phyloP scores from a whole-genome alignment of 805 yeast genomes.

The Yarrowia yakushimensis region DNA sequence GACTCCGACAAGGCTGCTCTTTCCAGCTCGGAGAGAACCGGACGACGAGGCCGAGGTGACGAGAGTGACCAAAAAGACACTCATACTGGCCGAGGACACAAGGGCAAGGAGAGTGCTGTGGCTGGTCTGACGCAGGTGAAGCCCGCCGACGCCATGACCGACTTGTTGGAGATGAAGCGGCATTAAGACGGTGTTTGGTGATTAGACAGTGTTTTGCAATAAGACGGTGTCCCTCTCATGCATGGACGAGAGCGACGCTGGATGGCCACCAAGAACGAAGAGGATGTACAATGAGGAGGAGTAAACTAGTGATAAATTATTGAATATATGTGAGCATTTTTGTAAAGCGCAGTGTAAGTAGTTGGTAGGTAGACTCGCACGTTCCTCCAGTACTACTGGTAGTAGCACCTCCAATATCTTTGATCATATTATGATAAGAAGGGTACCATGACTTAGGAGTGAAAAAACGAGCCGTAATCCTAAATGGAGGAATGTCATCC shows the following conservation, averaged over 20 bases:
- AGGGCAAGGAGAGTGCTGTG: constrained; percentile 12
- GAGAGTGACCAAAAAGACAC: background rate
- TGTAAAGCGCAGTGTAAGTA: too few relatives aligned
- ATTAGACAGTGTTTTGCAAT: too few relatives aligned
- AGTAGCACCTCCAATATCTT: too few relatives aligned
- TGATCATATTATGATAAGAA: too few relatives aligned
- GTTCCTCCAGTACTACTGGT: too few relatives aligned
- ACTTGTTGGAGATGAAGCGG: constrained; percentile 1
- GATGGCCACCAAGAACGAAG: background rate
- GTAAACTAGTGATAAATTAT: background rate
- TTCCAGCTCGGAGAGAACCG: background rate
- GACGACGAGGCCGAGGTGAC: constrained; percentile 4
- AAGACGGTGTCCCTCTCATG: background rate
- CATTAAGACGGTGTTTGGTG: background rate
- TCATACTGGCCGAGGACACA: background rate
- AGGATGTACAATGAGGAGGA: background rate
- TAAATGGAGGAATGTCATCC: too few relatives aligned
- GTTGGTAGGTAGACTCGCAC: too few relatives aligned
- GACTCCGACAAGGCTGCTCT: constrained; percentile 7
- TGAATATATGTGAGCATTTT: too few relatives aligned
- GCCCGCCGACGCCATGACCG: constrained; percentile 2
- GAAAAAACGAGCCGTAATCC: too few relatives aligned
- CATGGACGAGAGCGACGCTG: background rate
- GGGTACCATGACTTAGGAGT: too few relatives aligned
- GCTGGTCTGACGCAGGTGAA: background rate